A percentile compares a stretch with the other conserved stretches of the same genome.
phyloP scores from a whole-genome alignment of 1,139 yeast species.

The Saccharomyces hybrid region DNA sequence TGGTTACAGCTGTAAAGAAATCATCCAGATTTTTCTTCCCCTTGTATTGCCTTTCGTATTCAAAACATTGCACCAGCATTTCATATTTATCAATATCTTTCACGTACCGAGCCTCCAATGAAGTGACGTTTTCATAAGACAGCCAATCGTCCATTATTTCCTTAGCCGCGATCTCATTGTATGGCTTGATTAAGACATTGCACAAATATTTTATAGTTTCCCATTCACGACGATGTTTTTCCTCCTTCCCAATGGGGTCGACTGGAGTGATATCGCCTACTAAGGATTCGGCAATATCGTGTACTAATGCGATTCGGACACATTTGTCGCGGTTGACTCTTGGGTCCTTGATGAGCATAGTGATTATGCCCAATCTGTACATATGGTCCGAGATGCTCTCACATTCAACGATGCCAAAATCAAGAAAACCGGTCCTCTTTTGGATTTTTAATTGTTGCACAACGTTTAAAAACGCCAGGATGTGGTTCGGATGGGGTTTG shows the following conservation, averaged over 20 bases:
- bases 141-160: conserved; percentile 74
- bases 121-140: conserved; percentile 81
- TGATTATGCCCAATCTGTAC: conserved; percentile 88
- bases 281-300: conserved; percentile 88
- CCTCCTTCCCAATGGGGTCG: conserved; percentile 59
- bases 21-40: conserved; percentile 54
- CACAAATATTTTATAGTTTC: conserved; percentile 65
- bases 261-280: conserved; percentile 95
- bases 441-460: conserved; percentile 70
- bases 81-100: conserved; percentile 94
- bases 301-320: conserved; percentile 80
- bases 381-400: conserved; percentile 89
- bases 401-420: conserved; percentile 53
- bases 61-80: conserved; percentile 83
- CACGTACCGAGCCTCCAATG: conserved; percentile 78
- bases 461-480: conserved; percentile 68
- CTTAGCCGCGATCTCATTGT: conserved; percentile 54
- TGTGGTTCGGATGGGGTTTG: conserved; percentile 36
- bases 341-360: conserved; percentile 60
- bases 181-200: conserved; percentile 48
- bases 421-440: conserved; percentile 91
- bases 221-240: conserved; percentile 76
- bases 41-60: conserved; percentile 65
- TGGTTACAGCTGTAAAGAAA: conserved; percentile 55
- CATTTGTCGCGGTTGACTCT: conserved; percentile 45